Base-by-base conservation (phyloP, 2,329 filamentous ascomycete species). In the Pseudogymnoascus sp. region DNA sequence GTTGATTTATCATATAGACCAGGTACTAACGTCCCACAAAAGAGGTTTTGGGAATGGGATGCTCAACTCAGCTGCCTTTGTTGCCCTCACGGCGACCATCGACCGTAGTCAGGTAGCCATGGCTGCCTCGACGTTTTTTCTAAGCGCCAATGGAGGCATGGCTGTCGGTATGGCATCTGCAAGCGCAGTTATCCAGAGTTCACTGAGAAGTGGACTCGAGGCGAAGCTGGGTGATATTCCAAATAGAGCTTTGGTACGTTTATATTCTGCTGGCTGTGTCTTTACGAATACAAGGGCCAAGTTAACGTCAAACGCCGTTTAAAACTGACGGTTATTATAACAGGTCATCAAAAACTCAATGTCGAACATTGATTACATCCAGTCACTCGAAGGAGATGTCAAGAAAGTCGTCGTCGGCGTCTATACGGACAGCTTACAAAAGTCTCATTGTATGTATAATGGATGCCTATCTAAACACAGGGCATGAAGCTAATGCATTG, bases 41-140 rank as follows among this genome's bases (percentile, higher is more conserved):
- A 47, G 81, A 1, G 81, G 82, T 0, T 74, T 84, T 60, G 81
- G 79, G 0, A 77, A 76, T 0, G 81, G 81, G 0, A 74, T 81
- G 35, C 72, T 76, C 0, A 70, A 73, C 1, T 76, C 76, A 0
- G 74, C 79, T 0, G 71, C 76, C 0, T 83, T 84, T 64, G 75
- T 84, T 8, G 75, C 74, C 2, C 73, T 84, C 62, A 78, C 78
- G 0, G 74, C 78, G 3, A 74, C 75, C 11, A 71, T 83, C 1
- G 70, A 76, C 1, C 72, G 74, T 5, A 66, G 71, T 4, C 76
- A 82, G 36, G 74, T 80, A 15, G 81, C 79, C 0, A 76, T 82
- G 62, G 79, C 79, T 0, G 77, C 76, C 0, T 76, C 77, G 0
- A 79, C 77, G 0, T 71, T 81, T 35, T 81, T 79, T 62, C 66